phyloP scores from a whole-genome alignment of 176 grass and related monocot species.

The Pharus latifolius region DNA sequence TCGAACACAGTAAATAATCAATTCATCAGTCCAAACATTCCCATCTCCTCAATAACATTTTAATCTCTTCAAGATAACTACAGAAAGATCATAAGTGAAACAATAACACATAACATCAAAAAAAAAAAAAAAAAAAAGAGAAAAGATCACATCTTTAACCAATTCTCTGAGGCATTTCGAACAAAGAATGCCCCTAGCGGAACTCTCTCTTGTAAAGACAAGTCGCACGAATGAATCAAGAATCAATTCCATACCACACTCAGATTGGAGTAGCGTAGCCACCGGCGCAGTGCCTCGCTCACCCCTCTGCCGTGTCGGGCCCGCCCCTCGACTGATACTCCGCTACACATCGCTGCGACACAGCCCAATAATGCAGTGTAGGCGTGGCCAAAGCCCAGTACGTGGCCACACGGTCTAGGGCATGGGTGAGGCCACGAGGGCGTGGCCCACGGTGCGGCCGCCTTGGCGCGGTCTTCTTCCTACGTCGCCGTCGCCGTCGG shows the following conservation, averaged over 20 bases:
- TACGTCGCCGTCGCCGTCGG: too few relatives aligned
- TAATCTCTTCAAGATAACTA: not conserved
- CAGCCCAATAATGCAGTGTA: too few relatives aligned
- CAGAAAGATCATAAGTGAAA: not conserved
- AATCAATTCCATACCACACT: conserved; percentile 19
- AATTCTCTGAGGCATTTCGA: not conserved
- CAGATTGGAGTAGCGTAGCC: conserved; percentile 36
- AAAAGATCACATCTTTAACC: not conserved
- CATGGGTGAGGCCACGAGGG: too few relatives aligned
- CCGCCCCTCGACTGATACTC: too few relatives aligned
- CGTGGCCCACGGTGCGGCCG: too few relatives aligned
- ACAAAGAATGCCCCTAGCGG: not conserved
- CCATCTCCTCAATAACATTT: not conserved
- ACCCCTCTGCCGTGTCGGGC: too few relatives aligned
- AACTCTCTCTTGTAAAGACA: too few relatives aligned
- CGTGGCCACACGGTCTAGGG: too few relatives aligned
- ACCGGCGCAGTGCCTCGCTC: conserved; percentile 25
- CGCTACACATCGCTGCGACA: too few relatives aligned
- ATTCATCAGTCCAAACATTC: not conserved
- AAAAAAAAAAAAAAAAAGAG: not conserved
- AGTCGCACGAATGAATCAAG: not conserved
- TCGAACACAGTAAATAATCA: not conserved
- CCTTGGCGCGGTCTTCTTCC: too few relatives aligned
- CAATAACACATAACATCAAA: not conserved
- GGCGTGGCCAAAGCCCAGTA: too few relatives aligned